Base-by-base conservation (phyloP, 768 basidiomycete species). In the Mycena kentingensis region DNA sequence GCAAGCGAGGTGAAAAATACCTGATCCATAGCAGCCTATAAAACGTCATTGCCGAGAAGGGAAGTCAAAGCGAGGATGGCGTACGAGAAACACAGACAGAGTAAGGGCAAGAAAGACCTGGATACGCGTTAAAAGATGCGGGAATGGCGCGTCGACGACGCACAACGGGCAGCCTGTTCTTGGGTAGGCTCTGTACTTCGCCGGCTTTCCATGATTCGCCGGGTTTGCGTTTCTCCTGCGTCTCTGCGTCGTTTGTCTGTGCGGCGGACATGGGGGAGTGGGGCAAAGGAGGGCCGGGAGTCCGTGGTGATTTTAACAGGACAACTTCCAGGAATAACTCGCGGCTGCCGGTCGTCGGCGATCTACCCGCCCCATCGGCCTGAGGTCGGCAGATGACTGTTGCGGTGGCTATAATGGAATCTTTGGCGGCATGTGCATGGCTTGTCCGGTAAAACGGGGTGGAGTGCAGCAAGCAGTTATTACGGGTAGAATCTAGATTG, bases 1-100 rank as follows among this genome's bases (percentile, higher is more conserved):
- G n/a, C n/a, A n/a, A n/a, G n/a, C n/a, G n/a, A n/a, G n/a, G n/a
- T n/a, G n/a, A n/a, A 11, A 59, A 60, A 21, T 46, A 83, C 84
- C 71, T 86, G 83, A 62, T 86, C 84, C 34, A 86, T 70, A 4
- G 83, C 82, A 7, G 81, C 80, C 55, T 59, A 67, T 47, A 39
- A 65, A 66, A 0, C 32, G 26, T 4, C 29, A 38, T 42, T 8
- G 35, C 1, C 10, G 32, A 57, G 12, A 21, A 65, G 5, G 11
- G 62, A 53, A 31, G 47, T 57, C 13, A 61, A 67, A 25, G 10
- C 11, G 8, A 68, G 26, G 13, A 64, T 60, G 3, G 27, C 54
- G 1, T 16, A 55, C 58, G 1, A 79, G 64, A 54, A 81, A 79
- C 3, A 75, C 65, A 5, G 67, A 66, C n/a, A 68, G 57, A 75